Conservation (phyloP, 139 green algal species). For the Chlorella sp. region DNA sequence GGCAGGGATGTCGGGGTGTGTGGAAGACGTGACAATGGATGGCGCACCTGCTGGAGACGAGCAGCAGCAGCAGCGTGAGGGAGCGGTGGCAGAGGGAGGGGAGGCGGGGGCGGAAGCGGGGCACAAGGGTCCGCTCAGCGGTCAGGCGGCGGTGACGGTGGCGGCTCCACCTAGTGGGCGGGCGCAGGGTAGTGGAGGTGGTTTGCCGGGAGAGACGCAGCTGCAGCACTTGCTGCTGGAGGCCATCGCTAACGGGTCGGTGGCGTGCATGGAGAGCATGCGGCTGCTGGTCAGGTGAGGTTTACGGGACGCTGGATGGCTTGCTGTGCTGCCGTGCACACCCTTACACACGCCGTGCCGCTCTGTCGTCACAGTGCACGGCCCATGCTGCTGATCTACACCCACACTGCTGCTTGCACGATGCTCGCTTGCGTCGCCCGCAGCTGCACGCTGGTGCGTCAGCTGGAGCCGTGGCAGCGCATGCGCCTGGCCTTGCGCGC, state of each 20-base stretch:
- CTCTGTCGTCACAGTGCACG: too few species aligned
- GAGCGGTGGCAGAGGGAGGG: too few species aligned
- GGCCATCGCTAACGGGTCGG: constrained; percentile 41
- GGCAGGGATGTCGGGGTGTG: too few species aligned
- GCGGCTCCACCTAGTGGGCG: neutral
- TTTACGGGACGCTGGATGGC: neutral
- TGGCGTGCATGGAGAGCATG: constrained; percentile 16
- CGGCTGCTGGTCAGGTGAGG: constrained; percentile 35
- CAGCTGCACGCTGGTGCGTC: neutral
- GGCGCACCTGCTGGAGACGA: too few species aligned
- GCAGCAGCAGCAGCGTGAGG: too few species aligned
- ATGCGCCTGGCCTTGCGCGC: neutral
- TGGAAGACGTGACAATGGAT: too few species aligned
- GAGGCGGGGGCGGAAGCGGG: too few species aligned
- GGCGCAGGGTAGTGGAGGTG: neutral
- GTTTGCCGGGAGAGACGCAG: constrained; percentile 15
- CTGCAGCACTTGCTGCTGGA: constrained; percentile 63
- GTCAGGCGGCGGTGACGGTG: too few species aligned
- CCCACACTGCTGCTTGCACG: neutral
- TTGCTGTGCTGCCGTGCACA: neutral
- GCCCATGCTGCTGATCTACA: neutral
- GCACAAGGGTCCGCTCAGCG: too few species aligned
- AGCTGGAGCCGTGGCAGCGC: neutral
- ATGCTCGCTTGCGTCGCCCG: neutral
- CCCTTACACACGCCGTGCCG: neutral